These are phyloP conservation scores for Hypoxylon lienhwacheense DNA, from an alignment of 495 filamentous ascomycete species.

Conservation along the genomic window DNA sequence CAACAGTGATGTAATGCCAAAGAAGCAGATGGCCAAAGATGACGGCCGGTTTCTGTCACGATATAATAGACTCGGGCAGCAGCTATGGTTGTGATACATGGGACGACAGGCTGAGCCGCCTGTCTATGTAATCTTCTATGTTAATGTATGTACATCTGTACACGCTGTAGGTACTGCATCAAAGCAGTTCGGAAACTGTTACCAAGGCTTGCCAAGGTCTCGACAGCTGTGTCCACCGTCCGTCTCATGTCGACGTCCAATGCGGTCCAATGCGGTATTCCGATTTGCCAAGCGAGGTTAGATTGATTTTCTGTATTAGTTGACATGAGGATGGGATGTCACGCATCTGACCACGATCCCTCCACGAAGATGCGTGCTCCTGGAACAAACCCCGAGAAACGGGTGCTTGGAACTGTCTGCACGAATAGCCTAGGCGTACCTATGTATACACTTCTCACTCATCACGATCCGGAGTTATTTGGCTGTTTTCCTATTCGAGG, in stretches of 20 bases:
- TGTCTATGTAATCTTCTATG: too few species aligned
- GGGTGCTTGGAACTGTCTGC: slow-evolving; percentile 15
- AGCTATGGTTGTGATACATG: not conserved
- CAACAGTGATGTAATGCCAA: slow-evolving; percentile 29
- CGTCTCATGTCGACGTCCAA: slow-evolving; percentile 16
- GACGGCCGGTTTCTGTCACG: slow-evolving; percentile 17
- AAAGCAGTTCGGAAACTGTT: slow-evolving; percentile 17
- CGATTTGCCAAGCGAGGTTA: slow-evolving; percentile 19
- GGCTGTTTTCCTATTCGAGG: slow-evolving; percentile 25
- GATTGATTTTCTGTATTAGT: not conserved
- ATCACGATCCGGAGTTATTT: slow-evolving; percentile 26
- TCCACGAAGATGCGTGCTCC: slow-evolving; percentile 1
- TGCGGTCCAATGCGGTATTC: slow-evolving; percentile 7
- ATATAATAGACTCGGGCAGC: slow-evolving; percentile 5
- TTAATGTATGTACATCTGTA: too few species aligned
- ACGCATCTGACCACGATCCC: slow-evolving; percentile 14
- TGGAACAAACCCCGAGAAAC: slow-evolving; percentile 20
- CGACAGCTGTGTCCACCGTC: slow-evolving; percentile 18
- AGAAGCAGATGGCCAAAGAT: slow-evolving; percentile 1
- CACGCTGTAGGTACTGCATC: too few species aligned
- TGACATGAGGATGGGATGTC: slow-evolving; percentile 12
- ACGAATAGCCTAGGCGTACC: not conserved
- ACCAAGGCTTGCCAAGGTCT: slow-evolving; percentile 16
- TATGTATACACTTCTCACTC: not conserved
- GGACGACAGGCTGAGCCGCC: not conserved